Conservation (phyloP, 176 grass and related monocot species). For the Bothriochloa decipiens region DNA sequence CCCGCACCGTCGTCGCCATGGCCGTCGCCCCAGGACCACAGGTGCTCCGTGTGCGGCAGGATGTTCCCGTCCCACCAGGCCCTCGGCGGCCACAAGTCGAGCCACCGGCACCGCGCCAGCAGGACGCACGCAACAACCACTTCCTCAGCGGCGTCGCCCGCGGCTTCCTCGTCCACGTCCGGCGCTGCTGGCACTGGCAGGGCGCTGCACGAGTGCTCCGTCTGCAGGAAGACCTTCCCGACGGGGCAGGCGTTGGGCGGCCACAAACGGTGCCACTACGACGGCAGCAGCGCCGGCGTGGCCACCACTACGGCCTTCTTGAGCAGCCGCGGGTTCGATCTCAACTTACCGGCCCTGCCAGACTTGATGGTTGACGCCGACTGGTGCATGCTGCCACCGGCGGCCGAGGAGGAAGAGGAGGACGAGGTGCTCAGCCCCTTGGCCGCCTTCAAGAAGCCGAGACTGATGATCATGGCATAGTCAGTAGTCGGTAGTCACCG, state of each 20-base stretch:
- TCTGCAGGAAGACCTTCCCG: constrained; percentile 58
- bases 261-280: constrained; percentile 80
- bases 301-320: neutral
- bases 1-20: too few relatives aligned
- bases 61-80: constrained; percentile 71
- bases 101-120: constrained; percentile 45
- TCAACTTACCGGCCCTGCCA: too few relatives aligned
- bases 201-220: constrained; percentile 67
- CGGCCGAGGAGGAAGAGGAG: too few relatives aligned
- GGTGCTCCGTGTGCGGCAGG: constrained; percentile 77
- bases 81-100: constrained; percentile 72
- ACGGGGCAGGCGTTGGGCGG: constrained; percentile 75
- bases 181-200: neutral
- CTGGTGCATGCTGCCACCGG: too few relatives aligned
- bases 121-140: too few relatives aligned
- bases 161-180: constrained; percentile 28
- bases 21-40: constrained; percentile 6
- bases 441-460: too few relatives aligned
- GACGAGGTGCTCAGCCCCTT: too few relatives aligned
- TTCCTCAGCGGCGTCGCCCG: neutral
- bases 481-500: too few relatives aligned
- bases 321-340: too few relatives aligned
- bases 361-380: too few relatives aligned
- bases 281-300: constrained; percentile 2
- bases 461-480: too few relatives aligned